Conservation (phyloP, 257 asterid genomes). For the Vinca minor region DNA sequence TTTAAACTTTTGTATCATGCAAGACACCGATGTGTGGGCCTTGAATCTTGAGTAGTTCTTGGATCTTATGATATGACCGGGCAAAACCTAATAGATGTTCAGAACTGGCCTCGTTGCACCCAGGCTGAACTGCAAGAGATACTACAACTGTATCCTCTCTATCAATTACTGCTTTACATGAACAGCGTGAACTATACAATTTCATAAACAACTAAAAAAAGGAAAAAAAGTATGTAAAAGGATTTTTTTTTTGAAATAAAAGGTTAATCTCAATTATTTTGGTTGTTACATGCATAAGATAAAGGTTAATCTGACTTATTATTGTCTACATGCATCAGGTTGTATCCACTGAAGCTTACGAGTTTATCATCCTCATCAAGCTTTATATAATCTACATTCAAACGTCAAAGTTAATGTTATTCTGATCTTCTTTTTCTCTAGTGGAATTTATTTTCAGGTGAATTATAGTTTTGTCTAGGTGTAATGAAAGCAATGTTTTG, state of each 20-base stretch:
- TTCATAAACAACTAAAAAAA: background rate
- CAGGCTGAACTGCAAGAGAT: too few species aligned
- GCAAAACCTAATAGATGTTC: slow-evolving; percentile 30
- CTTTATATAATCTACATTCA: too few species aligned
- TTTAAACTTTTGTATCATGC: slow-evolving; percentile 32
- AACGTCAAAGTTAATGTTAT: background rate
- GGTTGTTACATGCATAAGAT: too few species aligned
- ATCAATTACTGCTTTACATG: background rate
- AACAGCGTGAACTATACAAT: background rate
- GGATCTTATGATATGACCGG: slow-evolving; percentile 27
- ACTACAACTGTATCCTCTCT: slow-evolving; percentile 35
- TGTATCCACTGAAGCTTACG: background rate
- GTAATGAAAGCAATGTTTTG: background rate
- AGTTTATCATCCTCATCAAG: too few species aligned
- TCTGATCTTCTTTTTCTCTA: background rate
- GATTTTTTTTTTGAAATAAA: background rate
- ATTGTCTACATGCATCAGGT: background rate
- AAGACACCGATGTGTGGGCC: slow-evolving; percentile 36
- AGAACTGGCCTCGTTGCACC: slow-evolving; percentile 40
- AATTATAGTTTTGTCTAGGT: too few species aligned
- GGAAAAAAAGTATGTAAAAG: too few species aligned
- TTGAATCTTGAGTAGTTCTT: slow-evolving; percentile 30
- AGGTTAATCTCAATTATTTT: background rate
- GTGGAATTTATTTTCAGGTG: background rate
- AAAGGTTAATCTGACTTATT: too few species aligned